Percentiles rank a stretch among this genome's conserved stretches.
phyloP scores from a whole-genome alignment of 805 yeast species.

The Lipomyces yamadae region DNA sequence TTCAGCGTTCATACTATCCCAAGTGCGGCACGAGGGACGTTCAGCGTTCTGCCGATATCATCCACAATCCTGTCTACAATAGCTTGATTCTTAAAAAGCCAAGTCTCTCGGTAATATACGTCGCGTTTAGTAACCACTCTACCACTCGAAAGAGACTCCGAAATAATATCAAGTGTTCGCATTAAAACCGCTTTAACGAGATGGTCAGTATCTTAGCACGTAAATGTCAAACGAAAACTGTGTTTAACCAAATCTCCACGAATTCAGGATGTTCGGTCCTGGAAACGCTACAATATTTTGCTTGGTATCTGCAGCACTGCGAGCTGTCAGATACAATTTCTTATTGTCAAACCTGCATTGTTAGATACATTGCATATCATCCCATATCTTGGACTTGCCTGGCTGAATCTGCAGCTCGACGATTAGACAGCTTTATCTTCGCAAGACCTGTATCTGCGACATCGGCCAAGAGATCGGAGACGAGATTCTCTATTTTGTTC shows the following conservation, averaged over 20 bases:
- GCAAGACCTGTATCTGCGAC: conserved; percentile 5
- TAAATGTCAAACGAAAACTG: background rate
- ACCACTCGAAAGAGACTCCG: conserved; percentile 16
- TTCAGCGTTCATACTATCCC: conserved; percentile 47
- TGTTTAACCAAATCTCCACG: conserved; percentile 13
- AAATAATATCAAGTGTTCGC: conserved; percentile 24
- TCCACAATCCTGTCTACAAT: conserved; percentile 51
- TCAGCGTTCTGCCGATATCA: conserved; percentile 49
- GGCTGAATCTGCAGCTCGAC: conserved; percentile 7
- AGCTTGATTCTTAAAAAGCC: conserved; percentile 54
- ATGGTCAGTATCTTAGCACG: background rate
- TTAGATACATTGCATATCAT: background rate
- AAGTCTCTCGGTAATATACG: conserved; percentile 62
- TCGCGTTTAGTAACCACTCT: conserved; percentile 55
- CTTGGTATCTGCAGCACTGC: background rate
- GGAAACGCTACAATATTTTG: conserved; percentile 14
- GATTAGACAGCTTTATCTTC: background rate
- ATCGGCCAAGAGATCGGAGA: conserved; percentile 1
- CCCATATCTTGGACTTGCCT: background rate
- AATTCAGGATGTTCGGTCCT: conserved; percentile 1
- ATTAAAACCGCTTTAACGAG: conserved; percentile 17
- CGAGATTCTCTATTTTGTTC: conserved; percentile 8
- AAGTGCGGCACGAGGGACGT: conserved; percentile 48
- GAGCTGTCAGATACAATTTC: background rate
- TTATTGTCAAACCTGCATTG: background rate